A percentile compares a stretch with the other conserved stretches of the same genome.
Evolutionary conservation across 495 filamentous ascomycete species (phyloP).

Genomic region (Podospora bellae-mahoneyi): DNA sequence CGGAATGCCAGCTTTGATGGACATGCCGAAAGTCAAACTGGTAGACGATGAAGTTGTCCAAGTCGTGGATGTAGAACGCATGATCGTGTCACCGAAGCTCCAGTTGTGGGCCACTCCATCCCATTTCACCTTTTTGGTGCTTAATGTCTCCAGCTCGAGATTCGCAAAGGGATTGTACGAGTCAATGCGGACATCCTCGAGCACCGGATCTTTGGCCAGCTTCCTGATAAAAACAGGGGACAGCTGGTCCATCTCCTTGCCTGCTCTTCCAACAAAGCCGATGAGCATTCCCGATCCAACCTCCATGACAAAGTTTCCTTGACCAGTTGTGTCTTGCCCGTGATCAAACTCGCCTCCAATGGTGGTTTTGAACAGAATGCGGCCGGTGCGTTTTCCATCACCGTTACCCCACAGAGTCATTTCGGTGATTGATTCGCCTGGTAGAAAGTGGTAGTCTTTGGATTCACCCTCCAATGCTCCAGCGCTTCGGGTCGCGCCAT

Average conservation of each 20-base stretch:
- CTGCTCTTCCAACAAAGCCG: neutral
- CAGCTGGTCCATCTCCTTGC: neutral
- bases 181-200: neutral
- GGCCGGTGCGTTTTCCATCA: neutral
- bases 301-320: neutral
- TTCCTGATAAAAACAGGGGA: conserved; percentile 1
- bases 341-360: neutral
- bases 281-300: neutral
- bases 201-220: neutral
- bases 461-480: neutral
- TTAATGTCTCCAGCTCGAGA: neutral
- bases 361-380: neutral
- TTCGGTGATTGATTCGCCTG: neutral
- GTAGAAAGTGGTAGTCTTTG: neutral
- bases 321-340: neutral
- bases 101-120: too few species aligned
- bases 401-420: conserved; percentile 5
- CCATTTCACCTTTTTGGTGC: too few species aligned
- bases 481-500: neutral
- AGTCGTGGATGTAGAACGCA: neutral
- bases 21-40: neutral
- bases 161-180: neutral
- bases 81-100: neutral
- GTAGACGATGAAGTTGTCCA: neutral
- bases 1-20: neutral